These are phyloP conservation scores for Paraglomus brasilianum DNA, from an alignment of 192 early-diverging fungal genomes.

Conservation along the genomic window DNA sequence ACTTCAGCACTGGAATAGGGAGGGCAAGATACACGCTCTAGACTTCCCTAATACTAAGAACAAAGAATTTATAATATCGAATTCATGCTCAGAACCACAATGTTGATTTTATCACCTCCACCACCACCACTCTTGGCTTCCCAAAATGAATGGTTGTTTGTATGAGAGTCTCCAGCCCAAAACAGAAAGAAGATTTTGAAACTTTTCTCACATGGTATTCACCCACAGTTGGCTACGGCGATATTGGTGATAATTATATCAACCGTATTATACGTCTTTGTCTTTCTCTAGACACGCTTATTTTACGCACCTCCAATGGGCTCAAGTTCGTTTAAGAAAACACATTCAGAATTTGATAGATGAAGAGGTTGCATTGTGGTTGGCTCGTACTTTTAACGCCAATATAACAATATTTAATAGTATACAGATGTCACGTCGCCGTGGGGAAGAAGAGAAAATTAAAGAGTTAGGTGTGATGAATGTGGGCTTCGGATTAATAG, in stretches of 20 bases:
- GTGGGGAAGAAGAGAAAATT: neutral
- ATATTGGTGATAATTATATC: constrained; percentile 22
- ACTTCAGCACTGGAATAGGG: too few species aligned
- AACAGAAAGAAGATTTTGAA: too few species aligned
- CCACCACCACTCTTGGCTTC: too few species aligned
- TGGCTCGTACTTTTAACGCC: constrained; percentile 21
- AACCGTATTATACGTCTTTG: constrained; percentile 16
- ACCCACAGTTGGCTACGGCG: neutral
- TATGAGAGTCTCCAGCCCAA: too few species aligned
- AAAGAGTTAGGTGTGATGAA: neutral
- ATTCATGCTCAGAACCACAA: too few species aligned
- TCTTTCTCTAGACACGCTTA: constrained; percentile 11
- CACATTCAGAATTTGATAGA: constrained; percentile 23
- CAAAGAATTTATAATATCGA: too few species aligned
- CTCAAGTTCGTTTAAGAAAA: constrained; percentile 22
- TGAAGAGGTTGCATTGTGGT: constrained; percentile 22
- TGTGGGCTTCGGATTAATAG: constrained; percentile 5
- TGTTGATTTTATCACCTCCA: too few species aligned
- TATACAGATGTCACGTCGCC: neutral
- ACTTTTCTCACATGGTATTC: constrained; percentile 28
- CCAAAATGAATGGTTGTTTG: too few species aligned
- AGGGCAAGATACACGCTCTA: neutral
- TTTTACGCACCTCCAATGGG: constrained; percentile 3
- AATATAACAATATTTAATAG: constrained; percentile 1
- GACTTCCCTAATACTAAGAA: too few species aligned